These are phyloP conservation scores for Clitopilus hobsonii DNA, from an alignment of 768 basidiomycete species.

Conservation along the genomic window DNA sequence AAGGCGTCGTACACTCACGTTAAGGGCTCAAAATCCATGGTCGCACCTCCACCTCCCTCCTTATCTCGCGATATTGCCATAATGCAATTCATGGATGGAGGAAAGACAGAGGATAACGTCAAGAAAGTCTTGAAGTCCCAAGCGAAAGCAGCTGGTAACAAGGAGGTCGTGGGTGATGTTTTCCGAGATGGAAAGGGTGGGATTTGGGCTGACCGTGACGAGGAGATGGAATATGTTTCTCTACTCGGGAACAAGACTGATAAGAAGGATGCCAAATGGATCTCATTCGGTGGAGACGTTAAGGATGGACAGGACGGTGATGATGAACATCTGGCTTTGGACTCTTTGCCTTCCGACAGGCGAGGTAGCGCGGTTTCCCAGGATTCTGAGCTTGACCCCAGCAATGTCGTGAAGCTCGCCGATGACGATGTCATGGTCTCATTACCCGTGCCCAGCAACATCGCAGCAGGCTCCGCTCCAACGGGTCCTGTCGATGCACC, in stretches of 20 bases:
- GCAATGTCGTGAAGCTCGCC: conserved; percentile 35
- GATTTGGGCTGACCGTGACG: conserved; percentile 69
- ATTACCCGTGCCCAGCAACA: conserved; percentile 6
- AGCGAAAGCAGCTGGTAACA: conserved; percentile 37
- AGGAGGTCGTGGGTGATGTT: conserved; percentile 38
- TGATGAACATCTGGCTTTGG: conserved; percentile 12
- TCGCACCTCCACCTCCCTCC: conserved; percentile 40
- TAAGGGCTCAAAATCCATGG: conserved; percentile 18
- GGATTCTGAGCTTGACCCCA: conserved; percentile 51
- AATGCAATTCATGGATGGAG: conserved; percentile 68
- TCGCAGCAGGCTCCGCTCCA: neutral
- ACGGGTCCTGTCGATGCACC: neutral
- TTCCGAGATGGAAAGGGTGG: conserved; percentile 59
- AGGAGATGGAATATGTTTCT: conserved; percentile 64
- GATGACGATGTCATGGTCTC: conserved; percentile 21
- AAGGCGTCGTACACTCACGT: conserved; percentile 44
- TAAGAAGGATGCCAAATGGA: conserved; percentile 31
- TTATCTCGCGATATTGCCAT: conserved; percentile 64
- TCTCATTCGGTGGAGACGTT: conserved; percentile 31
- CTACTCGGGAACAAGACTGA: conserved; percentile 41
- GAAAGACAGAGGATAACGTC: conserved; percentile 49
- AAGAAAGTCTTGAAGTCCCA: conserved; percentile 51
- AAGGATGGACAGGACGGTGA: conserved; percentile 17
- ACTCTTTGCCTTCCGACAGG: conserved; percentile 21
- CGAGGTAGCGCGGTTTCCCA: conserved; percentile 44